A percentile compares a stretch with the other conserved stretches of the same genome.
These are phyloP conservation scores for Acidiella bohemica DNA, from an alignment of 495 filamentous ascomycete species.

Conservation along the genomic window DNA sequence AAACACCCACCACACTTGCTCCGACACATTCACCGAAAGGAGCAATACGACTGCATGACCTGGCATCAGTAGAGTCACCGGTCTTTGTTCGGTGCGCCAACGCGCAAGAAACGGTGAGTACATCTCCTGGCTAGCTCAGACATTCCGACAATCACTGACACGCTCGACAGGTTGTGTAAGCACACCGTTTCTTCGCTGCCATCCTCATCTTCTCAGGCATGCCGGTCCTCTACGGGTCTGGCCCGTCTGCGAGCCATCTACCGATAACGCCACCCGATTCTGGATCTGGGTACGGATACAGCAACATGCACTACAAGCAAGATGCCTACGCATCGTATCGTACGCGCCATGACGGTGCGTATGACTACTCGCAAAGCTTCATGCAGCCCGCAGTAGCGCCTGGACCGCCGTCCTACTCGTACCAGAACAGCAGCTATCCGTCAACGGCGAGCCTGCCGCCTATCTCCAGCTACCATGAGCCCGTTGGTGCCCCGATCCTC, in stretches of 20 bases:
- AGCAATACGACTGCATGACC: conserved; percentile 10
- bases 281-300: conserved; percentile 25
- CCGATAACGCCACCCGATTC: conserved; percentile 30
- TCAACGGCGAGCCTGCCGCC: conserved; percentile 23
- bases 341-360: conserved; percentile 23
- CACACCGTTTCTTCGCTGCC: conserved; percentile 14
- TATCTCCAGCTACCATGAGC: conserved; percentile 24
- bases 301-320: conserved; percentile 26
- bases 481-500: conserved; percentile 23
- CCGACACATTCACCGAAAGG: not conserved
- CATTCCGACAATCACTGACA: not conserved
- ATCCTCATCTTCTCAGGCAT: conserved; percentile 5
- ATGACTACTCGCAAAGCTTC: conserved; percentile 26
- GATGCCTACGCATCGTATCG: conserved; percentile 22
- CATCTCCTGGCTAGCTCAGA: not conserved
- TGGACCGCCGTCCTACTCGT: conserved; percentile 16
- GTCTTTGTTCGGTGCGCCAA: conserved; percentile 3
- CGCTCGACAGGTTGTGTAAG: conserved; percentile 5
- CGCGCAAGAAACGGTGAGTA: conserved; percentile 17
- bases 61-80: conserved; percentile 5
- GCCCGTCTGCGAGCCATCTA: conserved; percentile 16
- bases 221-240: conserved; percentile 11
- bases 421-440: conserved; percentile 24
- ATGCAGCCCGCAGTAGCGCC: conserved; percentile 19
- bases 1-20: not conserved